Conservation (phyloP, 495 filamentous ascomycete genomes). For the Penicillium atrosanguineum region DNA sequence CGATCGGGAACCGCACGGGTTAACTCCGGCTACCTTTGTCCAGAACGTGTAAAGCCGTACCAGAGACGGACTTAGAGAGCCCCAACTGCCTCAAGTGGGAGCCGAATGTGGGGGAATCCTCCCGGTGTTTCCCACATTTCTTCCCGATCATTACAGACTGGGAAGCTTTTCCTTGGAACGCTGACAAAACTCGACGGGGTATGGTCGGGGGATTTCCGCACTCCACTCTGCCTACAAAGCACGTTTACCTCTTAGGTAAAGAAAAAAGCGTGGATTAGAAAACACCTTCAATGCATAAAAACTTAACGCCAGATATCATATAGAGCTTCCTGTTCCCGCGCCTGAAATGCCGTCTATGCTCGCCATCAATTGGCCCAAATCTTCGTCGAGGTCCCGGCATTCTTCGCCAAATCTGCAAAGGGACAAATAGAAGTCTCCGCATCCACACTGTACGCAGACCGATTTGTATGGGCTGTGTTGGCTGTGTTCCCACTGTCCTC, state of each 20-base stretch:
- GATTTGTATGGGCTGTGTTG: not conserved
- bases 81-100: slow-evolving; percentile 6
- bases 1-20: not conserved
- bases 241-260: not conserved
- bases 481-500: not conserved
- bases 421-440: slow-evolving; percentile 29
- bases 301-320: not conserved
- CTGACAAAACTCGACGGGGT: not conserved
- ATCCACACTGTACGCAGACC: not conserved
- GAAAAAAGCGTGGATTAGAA: not conserved
- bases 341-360: slow-evolving; percentile 7
- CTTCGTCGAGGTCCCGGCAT: slow-evolving; percentile 30
- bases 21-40: not conserved
- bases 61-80: not conserved
- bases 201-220: not conserved
- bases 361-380: slow-evolving; percentile 35
- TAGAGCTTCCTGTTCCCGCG: slow-evolving; percentile 1
- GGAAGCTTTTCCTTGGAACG: not conserved
- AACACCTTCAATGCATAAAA: not conserved
- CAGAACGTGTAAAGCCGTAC: not conserved
- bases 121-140: slow-evolving; percentile 1
- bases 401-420: slow-evolving; percentile 32
- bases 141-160: not conserved
- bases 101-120: slow-evolving; percentile 14
- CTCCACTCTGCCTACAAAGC: not conserved